Conservation (phyloP, 768 basidiomycete genomes). For the Galerina sulciceps region DNA sequence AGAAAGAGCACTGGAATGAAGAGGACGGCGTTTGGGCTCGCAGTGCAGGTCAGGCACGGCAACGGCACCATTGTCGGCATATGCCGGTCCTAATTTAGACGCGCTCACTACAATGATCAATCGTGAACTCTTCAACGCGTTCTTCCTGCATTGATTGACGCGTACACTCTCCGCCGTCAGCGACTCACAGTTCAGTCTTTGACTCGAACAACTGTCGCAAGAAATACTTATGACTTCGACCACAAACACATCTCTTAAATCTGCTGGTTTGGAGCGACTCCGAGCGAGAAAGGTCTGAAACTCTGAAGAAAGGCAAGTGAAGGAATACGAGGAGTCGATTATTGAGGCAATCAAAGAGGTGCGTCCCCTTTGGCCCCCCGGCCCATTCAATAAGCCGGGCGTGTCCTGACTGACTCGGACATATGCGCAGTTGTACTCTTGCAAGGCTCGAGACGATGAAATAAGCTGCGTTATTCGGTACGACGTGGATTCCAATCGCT, state of each 20-base stretch:
- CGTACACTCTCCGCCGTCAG: not conserved
- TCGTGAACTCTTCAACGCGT: not conserved
- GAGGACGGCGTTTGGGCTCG: not conserved
- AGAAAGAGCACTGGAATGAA: not conserved
- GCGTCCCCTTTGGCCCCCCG: not conserved
- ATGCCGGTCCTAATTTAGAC: slow-evolving; percentile 7
- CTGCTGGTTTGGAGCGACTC: slow-evolving; percentile 42
- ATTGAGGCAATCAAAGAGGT: slow-evolving; percentile 47
- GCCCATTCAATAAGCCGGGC: not conserved
- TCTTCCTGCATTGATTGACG: not conserved
- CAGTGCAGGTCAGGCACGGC: not conserved
- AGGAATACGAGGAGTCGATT: slow-evolving; percentile 39
- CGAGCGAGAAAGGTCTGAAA: slow-evolving; percentile 38
- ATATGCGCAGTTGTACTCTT: slow-evolving; percentile 37
- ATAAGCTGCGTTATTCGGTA: slow-evolving; percentile 30
- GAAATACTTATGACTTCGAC: slow-evolving; percentile 24
- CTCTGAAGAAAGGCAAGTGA: slow-evolving; percentile 34
- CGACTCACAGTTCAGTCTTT: not conserved
- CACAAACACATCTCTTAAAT: slow-evolving; percentile 29
- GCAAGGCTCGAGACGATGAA: slow-evolving; percentile 35
- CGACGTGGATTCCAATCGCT: slow-evolving; percentile 41
- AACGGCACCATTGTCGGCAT: slow-evolving; percentile 12
- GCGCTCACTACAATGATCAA: not conserved
- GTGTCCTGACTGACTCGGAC: not conserved
- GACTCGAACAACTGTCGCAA: not conserved